Percentiles rank a stretch among this genome's conserved stretches.
These are phyloP conservation scores for Rhytidiadelphus loreus DNA, from an alignment of 225 moss, liverwort and hornwort genomes.

Conservation along the genomic window DNA sequence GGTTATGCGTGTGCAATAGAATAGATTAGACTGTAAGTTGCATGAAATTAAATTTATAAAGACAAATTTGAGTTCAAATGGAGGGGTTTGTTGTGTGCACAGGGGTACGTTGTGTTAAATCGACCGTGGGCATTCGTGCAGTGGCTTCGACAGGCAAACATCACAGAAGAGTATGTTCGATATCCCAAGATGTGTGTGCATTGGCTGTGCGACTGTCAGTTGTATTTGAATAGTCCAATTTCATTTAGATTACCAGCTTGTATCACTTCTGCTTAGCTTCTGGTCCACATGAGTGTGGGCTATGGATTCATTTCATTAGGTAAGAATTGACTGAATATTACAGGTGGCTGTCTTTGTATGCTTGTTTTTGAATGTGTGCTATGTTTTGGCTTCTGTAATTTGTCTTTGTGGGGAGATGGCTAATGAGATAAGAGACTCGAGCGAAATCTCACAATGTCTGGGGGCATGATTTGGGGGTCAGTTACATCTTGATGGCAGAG, in stretches of 20 bases:
- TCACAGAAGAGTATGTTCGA: constrained; percentile 81
- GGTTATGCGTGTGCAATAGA: neutral
- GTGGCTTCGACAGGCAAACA: constrained; percentile 63
- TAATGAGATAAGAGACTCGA: neutral
- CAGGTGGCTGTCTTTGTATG: neutral
- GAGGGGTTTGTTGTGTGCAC: neutral
- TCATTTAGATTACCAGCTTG: neutral
- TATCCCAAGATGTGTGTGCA: neutral
- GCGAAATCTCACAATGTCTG: neutral
- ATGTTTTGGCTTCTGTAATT: neutral
- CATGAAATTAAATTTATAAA: neutral
- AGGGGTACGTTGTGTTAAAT: constrained; percentile 91
- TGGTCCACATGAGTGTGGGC: neutral
- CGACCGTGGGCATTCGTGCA: constrained; percentile 98
- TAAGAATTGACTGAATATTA: neutral
- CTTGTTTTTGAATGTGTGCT: neutral
- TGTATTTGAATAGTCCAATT: neutral
- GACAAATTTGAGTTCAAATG: neutral
- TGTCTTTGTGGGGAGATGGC: neutral
- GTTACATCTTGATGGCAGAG: constrained; percentile 92
- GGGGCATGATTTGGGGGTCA: constrained; percentile 14
- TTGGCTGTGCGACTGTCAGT: neutral
- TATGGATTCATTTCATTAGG: neutral
- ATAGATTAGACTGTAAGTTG: neutral
- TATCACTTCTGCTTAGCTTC: neutral